Percentiles rank a stretch among this genome's conserved stretches.
These are phyloP conservation scores for Paragyromitra xinjiangensis DNA, from an alignment of 495 filamentous ascomycete species.

Conservation along the genomic window DNA sequence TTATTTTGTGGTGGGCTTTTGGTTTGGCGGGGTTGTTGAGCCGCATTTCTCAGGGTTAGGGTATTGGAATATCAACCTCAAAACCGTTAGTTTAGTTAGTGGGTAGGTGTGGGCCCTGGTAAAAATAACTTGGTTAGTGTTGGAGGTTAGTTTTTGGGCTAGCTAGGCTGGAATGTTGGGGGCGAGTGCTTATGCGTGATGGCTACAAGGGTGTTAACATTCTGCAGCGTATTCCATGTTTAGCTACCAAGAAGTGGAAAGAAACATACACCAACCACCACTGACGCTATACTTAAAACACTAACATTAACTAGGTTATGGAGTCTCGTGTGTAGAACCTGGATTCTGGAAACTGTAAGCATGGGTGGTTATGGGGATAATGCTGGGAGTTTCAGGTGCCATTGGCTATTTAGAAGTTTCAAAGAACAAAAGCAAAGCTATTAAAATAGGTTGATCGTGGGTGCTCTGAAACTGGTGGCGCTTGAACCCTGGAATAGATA, in stretches of 20 bases:
- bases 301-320: too few relatives aligned
- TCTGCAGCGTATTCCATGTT: background rate
- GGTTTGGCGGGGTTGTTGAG: constrained; percentile 31
- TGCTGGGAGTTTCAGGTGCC: too few relatives aligned
- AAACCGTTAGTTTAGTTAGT: background rate
- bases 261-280: too few relatives aligned
- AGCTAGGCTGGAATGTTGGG: background rate
- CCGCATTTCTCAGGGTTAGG: constrained; percentile 12
- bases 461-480: background rate
- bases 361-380: too few relatives aligned
- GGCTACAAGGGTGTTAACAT: background rate
- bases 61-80: background rate
- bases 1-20: background rate
- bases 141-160: background rate
- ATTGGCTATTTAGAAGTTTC: too few relatives aligned
- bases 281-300: too few relatives aligned
- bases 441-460: background rate
- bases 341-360: too few relatives aligned
- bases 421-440: background rate
- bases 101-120: background rate
- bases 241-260: background rate
- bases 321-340: too few relatives aligned
- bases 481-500: background rate
- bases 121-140: background rate
- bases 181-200: background rate